Percentiles rank a stretch among this genome's conserved stretches.
phyloP scores from a whole-genome alignment of 768 basidiomycete species.

The Phylloporus scabripes region DNA sequence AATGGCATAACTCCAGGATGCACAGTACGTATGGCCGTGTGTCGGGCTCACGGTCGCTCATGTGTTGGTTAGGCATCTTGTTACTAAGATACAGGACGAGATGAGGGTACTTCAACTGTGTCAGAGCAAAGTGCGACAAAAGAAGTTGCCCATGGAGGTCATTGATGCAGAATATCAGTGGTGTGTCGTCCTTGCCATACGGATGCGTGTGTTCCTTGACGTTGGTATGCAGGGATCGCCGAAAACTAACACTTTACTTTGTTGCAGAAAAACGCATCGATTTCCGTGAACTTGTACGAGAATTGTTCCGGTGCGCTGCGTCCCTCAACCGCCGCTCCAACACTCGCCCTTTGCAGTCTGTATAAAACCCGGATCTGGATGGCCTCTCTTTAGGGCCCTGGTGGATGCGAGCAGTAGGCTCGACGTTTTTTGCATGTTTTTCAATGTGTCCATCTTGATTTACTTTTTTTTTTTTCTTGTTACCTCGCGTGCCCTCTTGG shows the following conservation, averaged over 20 bases:
- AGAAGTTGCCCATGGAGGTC: constrained; percentile 97
- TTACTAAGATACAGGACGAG: constrained; percentile 86
- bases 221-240: constrained; percentile 74
- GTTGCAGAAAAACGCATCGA: constrained; percentile 93
- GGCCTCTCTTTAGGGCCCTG: constrained; percentile 67
- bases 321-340: background rate
- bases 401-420: constrained; percentile 39
- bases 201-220: constrained; percentile 1
- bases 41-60: background rate
- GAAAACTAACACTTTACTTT: constrained; percentile 98
- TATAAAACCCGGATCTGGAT: constrained; percentile 97
- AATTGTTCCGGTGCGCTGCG: constrained; percentile 70
- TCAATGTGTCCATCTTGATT: no score
- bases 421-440: no score
- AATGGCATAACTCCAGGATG: constrained; percentile 78
- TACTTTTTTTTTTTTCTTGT: background rate
- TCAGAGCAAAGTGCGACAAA: constrained; percentile 85
- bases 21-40: constrained; percentile 48
- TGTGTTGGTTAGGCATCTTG: constrained; percentile 48
- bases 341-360: constrained; percentile 40
- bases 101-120: constrained; percentile 87
- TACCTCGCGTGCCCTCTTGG: constrained; percentile 1
- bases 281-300: constrained; percentile 93
- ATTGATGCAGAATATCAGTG: constrained; percentile 99
- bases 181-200: constrained; percentile 40